Evolutionary conservation across 768 basidiomycete genomes (phyloP).

Genomic region (Podaxis mareebaensis): DNA sequence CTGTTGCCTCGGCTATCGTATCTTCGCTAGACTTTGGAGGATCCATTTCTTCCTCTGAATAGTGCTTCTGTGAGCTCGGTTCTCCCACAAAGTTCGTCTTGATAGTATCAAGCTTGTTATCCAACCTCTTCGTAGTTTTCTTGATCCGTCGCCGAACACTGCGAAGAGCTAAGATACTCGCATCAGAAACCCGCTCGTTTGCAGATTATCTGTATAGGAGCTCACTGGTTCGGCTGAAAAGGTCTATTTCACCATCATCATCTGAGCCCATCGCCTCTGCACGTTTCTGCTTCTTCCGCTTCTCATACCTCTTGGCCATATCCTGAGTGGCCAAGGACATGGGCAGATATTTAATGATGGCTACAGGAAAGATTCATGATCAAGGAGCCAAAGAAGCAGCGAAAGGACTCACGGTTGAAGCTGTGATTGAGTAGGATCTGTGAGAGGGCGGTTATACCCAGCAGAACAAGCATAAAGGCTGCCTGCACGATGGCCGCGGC

Average conservation of each 20-base stretch:
- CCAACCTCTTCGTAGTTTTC: constrained; percentile 27
- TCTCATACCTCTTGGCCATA: constrained; percentile 43
- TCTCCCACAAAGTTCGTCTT: constrained; percentile 30
- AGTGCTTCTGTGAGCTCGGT: constrained; percentile 17
- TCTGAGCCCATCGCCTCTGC: constrained; percentile 8
- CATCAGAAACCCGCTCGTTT: neutral
- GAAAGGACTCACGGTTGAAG: constrained; percentile 38
- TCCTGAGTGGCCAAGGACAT: constrained; percentile 65
- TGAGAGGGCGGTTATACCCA: constrained; percentile 49
- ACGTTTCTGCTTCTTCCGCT: constrained; percentile 29
- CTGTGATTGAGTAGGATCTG: constrained; percentile 40
- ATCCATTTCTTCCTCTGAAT: constrained; percentile 17
- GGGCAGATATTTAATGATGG: constrained; percentile 54
- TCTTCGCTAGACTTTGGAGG: constrained; percentile 17
- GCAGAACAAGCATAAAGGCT: constrained; percentile 58
- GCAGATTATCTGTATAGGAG: neutral
- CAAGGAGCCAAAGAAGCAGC: neutral
- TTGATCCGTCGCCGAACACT: constrained; percentile 37
- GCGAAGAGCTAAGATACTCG: constrained; percentile 28
- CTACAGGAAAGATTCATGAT: constrained; percentile 26
- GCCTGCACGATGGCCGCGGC: constrained; percentile 40
- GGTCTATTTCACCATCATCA: constrained; percentile 32
- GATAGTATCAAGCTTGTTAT: constrained; percentile 30
- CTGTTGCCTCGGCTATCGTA: constrained; percentile 21
- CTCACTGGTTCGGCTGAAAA: constrained; percentile 39